Evolutionary conservation across 1,284 basidiomycete genomes (phyloP), one percentile per base, ranked within the genome.

Genomic region (Cutaneotrichosporon sp.): DNA sequence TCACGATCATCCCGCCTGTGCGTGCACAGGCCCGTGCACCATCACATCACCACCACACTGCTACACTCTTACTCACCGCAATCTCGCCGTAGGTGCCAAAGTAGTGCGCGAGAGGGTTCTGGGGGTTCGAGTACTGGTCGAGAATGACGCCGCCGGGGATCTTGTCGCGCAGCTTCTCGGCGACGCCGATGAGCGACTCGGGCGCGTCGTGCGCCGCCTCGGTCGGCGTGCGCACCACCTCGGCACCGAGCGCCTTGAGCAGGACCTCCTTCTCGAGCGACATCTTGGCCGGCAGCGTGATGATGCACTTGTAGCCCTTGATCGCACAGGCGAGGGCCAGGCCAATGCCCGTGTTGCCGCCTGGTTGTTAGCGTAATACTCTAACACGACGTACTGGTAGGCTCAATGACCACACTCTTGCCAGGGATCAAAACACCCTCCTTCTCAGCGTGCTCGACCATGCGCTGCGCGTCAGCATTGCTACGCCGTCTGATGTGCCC

Each of bases 201-300:
- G 89, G 87, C 9, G 64, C 66, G 47, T 74, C 72, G 58, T 63
- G 70, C 4, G 71, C 47, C 3, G 47, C 71, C 60, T 72, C 71
- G 15, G 71, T 73, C n/a, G 93, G 93, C 12, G 94, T 97, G 51
- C 94, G 85, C 48, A 97, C 80, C 49, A 98, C 90, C 72, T 93
- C 86, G 4, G 94, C 93, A 10, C 94, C 94, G 3, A 97, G 80
- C 0, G 91, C 90, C 52, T 88, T 84, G 42, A 98, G 80, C 37
- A 90, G 83, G 10, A 90, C 89, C 77, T 94, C 91, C 76, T 98
- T 98, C 77, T 98, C 93, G 55, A 86, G 76, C 4, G 88, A 91
- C 94, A 97, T 98, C 79, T 97, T 98, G 69, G 92, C 86, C 45
- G 93, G 94, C 70, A 96, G 79, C 52, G 90, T 93, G 73, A 98